A percentile compares a stretch with the other conserved stretches of the same genome.
Evolutionary conservation across 192 early-diverging fungal species (phyloP).

Genomic region (Linnemannia hyalina): DNA sequence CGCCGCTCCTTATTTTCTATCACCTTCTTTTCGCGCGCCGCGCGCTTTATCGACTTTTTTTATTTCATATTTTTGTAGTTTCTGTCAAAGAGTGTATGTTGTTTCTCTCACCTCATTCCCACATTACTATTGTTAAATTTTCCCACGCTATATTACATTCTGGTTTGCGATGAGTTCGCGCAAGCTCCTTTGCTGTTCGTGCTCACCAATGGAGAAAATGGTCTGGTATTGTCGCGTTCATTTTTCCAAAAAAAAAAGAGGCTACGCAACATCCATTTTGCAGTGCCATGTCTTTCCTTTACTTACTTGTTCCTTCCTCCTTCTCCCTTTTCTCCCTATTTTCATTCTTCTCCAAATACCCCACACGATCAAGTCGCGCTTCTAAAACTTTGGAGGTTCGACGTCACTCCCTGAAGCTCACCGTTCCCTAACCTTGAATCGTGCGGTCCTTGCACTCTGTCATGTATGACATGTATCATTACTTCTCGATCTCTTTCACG

Average conservation of each 20-base stretch:
- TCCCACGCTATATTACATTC: not conserved
- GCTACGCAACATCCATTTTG: not conserved
- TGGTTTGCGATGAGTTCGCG: not conserved
- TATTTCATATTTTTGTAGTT: no score
- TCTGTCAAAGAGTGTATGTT: not conserved
- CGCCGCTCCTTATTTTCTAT: no score
- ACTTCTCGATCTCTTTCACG: not conserved
- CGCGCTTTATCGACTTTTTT: not conserved
- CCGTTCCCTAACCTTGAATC: not conserved
- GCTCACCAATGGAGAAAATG: not conserved
- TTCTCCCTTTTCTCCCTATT: not conserved
- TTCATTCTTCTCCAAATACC: no score
- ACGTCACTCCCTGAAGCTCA: not conserved
- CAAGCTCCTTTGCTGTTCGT: not conserved
- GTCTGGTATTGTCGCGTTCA: conserved; percentile 4
- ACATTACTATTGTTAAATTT: not conserved
- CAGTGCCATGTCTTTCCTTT: not conserved
- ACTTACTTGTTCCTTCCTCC: not conserved
- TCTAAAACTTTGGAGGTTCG: not conserved
- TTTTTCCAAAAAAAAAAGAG: not conserved
- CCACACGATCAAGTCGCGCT: not conserved
- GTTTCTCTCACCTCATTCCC: not conserved
- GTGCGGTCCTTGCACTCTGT: not conserved
- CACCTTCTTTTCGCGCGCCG: not conserved
- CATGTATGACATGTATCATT: not conserved